Evolutionary conservation across 2,329 filamentous ascomycete genomes (phyloP).

Genomic region (Pseudocercospora macadamiae): DNA sequence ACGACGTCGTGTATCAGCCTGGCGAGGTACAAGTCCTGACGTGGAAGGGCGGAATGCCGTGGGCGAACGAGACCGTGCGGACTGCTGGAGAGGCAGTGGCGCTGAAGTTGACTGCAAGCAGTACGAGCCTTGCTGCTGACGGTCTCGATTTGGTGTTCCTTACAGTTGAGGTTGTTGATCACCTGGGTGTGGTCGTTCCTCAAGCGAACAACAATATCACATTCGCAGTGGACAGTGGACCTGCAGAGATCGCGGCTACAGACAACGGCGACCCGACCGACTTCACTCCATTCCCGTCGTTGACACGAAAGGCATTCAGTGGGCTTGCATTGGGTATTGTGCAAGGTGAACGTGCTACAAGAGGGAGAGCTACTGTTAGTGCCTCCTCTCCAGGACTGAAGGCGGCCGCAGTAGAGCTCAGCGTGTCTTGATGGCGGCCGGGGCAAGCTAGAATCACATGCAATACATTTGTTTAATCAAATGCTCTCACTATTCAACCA

Average conservation of each 20-base stretch:
- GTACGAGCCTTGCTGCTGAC: constrained; percentile 44
- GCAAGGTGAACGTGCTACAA: no score
- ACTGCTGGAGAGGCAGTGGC: constrained; percentile 48
- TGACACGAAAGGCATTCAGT: constrained; percentile 15
- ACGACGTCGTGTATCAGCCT: constrained; percentile 53
- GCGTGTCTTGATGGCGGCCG: no score
- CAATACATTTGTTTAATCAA: no score
- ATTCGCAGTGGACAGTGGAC: constrained; percentile 47
- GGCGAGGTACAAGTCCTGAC: constrained; percentile 53
- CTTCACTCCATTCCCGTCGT: constrained; percentile 45
- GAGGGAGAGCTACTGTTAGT: no score
- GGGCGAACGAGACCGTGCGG: constrained; percentile 48
- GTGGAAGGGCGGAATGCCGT: constrained; percentile 52
- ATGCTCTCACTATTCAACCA: no score
- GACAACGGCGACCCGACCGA: constrained; percentile 57
- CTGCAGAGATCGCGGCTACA: constrained; percentile 53
- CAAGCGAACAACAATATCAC: constrained; percentile 47
- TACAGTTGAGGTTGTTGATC: constrained; percentile 51
- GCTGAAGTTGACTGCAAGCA: constrained; percentile 48
- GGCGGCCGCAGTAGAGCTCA: no score
- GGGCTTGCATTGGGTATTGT: constrained; percentile 11
- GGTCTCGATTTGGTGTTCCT: constrained; percentile 54
- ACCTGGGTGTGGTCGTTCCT: constrained; percentile 49
- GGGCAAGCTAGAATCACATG: no score
- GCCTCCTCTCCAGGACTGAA: no score